Base-by-base conservation (phyloP, 75 land plant species). In the Isoetes taiwanensis region DNA sequence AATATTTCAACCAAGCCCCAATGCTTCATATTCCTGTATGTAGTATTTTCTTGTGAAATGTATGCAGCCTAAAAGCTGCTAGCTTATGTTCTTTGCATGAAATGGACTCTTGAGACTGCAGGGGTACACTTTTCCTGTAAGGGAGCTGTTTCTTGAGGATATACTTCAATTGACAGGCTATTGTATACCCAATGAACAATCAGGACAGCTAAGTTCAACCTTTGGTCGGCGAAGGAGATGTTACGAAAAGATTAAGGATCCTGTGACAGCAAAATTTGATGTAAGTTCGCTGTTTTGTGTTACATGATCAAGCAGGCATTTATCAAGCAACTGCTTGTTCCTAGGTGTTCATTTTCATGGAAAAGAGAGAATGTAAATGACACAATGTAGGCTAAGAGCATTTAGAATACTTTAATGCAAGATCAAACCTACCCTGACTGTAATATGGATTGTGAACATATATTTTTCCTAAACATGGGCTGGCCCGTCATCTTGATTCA, bases 91-190 rank as follows among this genome's bases (percentile, higher is more conserved):
- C 4, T 6, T 46, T 46, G 19, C 50, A 37, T 37, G 14, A 37
- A 37, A 37, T n/a, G n/a, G n/a, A n/a, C n/a, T n/a, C n/a, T n/a
- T n/a, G n/a, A n/a, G n/a, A n/a, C 43, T 34, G 20, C 76, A 93
- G 98, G 98, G 98, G 5, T 77, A 83, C 11, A 93, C 96, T 30
- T 89, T 75, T 61, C 96, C 96, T 46, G 90, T 94, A 12, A 34
- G 67, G 46, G 97, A 94, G 61, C 30, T 81, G 0, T 94, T 79
- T 67, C 64, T 94, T 39, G 99, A 94, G 63, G 96, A 94, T 64
- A 69, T 94, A 2, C 53, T 94, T 28, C 84, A 94, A 70, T 80
- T 67, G 52, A 87, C 81, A 20, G 53, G 75, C 11, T 88, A 83
- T 42, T 58, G 32, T 2, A 71, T 86, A 3, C n/a, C n/a, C 28